Evolutionary conservation across 2,329 filamentous ascomycete species (phyloP).

Genomic region (Epichloe gansuensis): DNA sequence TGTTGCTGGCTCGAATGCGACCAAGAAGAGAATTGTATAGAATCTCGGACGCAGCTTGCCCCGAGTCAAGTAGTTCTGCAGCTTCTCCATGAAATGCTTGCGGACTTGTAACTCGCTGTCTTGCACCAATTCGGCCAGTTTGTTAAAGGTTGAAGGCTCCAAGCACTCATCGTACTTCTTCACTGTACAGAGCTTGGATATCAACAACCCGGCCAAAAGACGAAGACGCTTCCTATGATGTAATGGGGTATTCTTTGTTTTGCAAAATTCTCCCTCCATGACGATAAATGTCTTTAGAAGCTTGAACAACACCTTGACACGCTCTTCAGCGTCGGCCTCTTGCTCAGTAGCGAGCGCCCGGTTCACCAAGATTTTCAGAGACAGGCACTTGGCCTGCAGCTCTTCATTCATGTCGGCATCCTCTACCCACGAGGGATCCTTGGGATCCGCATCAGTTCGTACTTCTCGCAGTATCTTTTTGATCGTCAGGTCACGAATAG

Average conservation of each 20-base stretch:
- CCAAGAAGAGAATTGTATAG: slow-evolving; percentile 79
- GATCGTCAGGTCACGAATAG: slow-evolving; percentile 66
- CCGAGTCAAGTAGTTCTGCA: slow-evolving; percentile 81
- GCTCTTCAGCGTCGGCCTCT: slow-evolving; percentile 38
- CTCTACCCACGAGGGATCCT: slow-evolving; percentile 52
- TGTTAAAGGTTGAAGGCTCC: slow-evolving; percentile 62
- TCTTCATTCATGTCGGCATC: slow-evolving; percentile 64
- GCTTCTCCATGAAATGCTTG: slow-evolving; percentile 63
- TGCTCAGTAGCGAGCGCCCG: slow-evolving; percentile 53
- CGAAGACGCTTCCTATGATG: slow-evolving; percentile 72
- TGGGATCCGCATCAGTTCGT: slow-evolving; percentile 45
- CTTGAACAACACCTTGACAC: slow-evolving; percentile 59
- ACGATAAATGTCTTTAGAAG: slow-evolving; percentile 65
- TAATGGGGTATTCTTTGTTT: slow-evolving; percentile 59
- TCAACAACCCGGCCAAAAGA: slow-evolving; percentile 64
- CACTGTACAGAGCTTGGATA: slow-evolving; percentile 71
- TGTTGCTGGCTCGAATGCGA: slow-evolving; percentile 76
- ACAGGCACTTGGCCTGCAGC: slow-evolving; percentile 69
- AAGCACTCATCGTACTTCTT: slow-evolving; percentile 67
- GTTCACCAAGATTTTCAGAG: slow-evolving; percentile 78
- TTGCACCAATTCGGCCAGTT: slow-evolving; percentile 68
- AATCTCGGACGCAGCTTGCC: slow-evolving; percentile 60
- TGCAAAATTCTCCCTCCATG: slow-evolving; percentile 67
- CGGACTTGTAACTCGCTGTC: slow-evolving; percentile 65
- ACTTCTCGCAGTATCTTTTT: slow-evolving; percentile 61